Conservation (phyloP, 345 rosid species). For the Eucalyptus tenuipes region DNA sequence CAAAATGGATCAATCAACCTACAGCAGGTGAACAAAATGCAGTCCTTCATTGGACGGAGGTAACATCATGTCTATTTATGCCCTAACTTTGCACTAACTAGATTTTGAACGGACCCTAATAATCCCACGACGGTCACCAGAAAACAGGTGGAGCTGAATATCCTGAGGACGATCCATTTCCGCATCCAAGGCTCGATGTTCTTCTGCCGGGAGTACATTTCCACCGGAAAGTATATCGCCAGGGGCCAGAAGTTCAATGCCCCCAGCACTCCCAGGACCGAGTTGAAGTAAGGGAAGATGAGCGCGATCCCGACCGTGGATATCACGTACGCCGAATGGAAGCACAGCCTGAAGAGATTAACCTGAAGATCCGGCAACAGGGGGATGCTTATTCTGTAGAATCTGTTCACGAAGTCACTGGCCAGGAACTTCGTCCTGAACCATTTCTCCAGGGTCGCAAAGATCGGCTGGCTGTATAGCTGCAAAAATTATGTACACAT, state of each 20-base stretch:
- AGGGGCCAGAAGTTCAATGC: slow-evolving; percentile 69
- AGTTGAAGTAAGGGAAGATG: slow-evolving; percentile 58
- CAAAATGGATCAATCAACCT: neutral
- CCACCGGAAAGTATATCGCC: slow-evolving; percentile 54
- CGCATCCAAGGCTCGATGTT: slow-evolving; percentile 33
- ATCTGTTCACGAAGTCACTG: slow-evolving; percentile 24
- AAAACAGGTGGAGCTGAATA: slow-evolving; percentile 37
- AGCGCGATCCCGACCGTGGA: slow-evolving; percentile 28
- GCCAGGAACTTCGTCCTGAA: slow-evolving; percentile 16
- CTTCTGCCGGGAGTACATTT: slow-evolving; percentile 46
- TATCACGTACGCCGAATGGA: slow-evolving; percentile 28
- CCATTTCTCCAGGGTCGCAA: slow-evolving; percentile 49
- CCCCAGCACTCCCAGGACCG: slow-evolving; percentile 39
- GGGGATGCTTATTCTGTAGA: slow-evolving; percentile 15
- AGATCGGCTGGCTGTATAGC: slow-evolving; percentile 62
- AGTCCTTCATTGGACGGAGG: neutral
- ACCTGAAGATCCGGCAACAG: slow-evolving; percentile 10
- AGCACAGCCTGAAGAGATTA: slow-evolving; percentile 26
- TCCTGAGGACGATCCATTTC: slow-evolving; percentile 38
- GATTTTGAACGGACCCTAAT: slow-evolving; percentile 31
- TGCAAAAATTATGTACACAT: neutral
- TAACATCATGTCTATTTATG: neutral
- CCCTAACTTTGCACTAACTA: slow-evolving; percentile 23
- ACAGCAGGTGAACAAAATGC: neutral
- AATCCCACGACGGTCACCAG: slow-evolving; percentile 17